Conservation (phyloP, 257 asterid genomes). For the Salvia miltiorrhiza region DNA sequence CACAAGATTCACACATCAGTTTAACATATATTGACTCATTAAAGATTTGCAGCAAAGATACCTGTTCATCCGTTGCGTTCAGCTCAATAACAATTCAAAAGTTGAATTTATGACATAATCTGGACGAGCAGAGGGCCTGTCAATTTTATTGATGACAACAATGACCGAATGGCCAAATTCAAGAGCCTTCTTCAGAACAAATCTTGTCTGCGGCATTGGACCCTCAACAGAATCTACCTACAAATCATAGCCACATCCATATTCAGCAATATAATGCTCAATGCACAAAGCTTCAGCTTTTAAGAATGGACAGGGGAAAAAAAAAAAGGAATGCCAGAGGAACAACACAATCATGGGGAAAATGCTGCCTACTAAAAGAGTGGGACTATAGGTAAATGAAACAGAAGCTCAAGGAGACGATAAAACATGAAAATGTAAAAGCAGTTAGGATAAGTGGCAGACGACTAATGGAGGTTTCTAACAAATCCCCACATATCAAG, state of each 20-base stretch:
- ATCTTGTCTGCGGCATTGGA: conserved; percentile 99
- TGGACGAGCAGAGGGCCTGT: conserved; percentile 96
- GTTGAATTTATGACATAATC: conserved; percentile 91
- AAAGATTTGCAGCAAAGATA: conserved; percentile 21
- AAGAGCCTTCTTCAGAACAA: conserved; percentile 97
- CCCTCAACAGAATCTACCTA: conserved; percentile 99
- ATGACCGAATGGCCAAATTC: conserved; percentile 97
- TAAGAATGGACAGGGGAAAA: not conserved
- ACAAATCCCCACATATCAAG: not conserved
- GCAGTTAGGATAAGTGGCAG: not conserved
- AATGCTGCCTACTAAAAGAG: not conserved
- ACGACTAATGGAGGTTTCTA: not conserved
- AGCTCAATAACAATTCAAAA: conserved; percentile 90
- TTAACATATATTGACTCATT: conserved; percentile 6
- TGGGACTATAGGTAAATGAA: not conserved
- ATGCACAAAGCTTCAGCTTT: not conserved
- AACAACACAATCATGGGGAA: not conserved
- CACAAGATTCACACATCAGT: not conserved
- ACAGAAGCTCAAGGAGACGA: not conserved
- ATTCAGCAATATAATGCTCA: conserved; percentile 20
- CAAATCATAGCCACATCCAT: conserved; percentile 24
- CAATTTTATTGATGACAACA: conserved; percentile 95
- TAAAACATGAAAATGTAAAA: not conserved
- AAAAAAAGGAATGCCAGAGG: not conserved
- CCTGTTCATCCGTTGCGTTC: conserved; percentile 98